Evolutionary conservation across 2,329 filamentous ascomycete genomes (phyloP), one percentile per base, ranked within the genome.

Genomic region (Bipolaris oryzae): DNA sequence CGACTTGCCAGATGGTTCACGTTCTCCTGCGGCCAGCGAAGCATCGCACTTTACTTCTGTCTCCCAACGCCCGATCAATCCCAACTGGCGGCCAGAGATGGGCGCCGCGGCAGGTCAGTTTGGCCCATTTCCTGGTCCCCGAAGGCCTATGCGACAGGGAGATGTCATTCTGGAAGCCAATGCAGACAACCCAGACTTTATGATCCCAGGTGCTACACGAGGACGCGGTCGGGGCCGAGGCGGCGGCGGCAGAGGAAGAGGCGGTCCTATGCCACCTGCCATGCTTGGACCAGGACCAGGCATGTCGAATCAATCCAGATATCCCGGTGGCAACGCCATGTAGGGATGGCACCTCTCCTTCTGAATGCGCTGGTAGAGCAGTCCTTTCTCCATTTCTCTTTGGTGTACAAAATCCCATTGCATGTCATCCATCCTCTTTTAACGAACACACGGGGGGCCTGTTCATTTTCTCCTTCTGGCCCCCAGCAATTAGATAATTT

Each of bases 21-120:
- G 90, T 67, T 94, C 88, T 68, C 92, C 90, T 31, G 79, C 76
- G 10, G 85, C 88, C 67, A 94, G 89, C 60, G 91, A 96, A 70
- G 84, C 86, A 21, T 94, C 88, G 43, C 90, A 89, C 66, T 97
- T 96, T 77, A 97, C 94, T 1, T 95, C 90, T 10, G 89, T 98
- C 43, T 94, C 89, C 0, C 92, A 97, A 76, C 85, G 94, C 33
- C 90, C 90, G 1, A 80, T 97, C 52, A 97, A 97, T 74, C 94
- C 93, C 6, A 87, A 88, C 58, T 97, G 94, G 93, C 86, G 89
- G 37, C 77, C 77, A 2, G 80, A 82, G 28, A 79, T 82, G 42
- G 76, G 63, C 64, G 70, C 66, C 5, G 62, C 74, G 31, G 69
- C 64, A 13, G 72, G 78, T 7, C 80, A 77, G 64, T 79, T 68